Evolutionary conservation across 176 grass and related monocot species (phyloP).

Genomic region (Poa pratensis): DNA sequence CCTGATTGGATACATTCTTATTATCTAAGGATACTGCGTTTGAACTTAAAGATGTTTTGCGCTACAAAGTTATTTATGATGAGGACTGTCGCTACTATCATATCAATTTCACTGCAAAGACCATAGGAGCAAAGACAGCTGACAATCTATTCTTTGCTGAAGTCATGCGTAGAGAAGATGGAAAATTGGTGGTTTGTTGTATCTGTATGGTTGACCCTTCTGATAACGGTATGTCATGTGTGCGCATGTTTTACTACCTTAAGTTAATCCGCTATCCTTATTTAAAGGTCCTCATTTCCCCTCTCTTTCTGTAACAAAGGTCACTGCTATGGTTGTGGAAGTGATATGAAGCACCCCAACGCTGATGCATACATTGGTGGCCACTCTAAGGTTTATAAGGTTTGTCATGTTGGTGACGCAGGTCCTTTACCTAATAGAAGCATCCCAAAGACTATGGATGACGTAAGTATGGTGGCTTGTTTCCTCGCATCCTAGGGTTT

Average conservation of each 20-base stretch:
- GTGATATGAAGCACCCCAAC: slow-evolving; percentile 17
- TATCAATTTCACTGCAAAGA: slow-evolving; percentile 15
- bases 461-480: neutral
- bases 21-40: neutral
- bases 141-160: neutral
- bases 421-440: neutral
- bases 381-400: neutral
- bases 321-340: neutral
- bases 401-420: neutral
- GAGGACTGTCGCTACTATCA: neutral
- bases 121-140: neutral
- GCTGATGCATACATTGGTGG: neutral
- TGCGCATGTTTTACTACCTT: neutral
- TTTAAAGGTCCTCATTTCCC: neutral
- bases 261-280: neutral
- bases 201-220: neutral
- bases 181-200: neutral
- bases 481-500: neutral
- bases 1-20: neutral
- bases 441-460: neutral
- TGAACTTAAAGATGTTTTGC: slow-evolving; percentile 1
- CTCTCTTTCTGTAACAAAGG: neutral
- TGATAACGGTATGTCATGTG: neutral
- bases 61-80: neutral
- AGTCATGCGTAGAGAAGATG: neutral